Base-by-base conservation (phyloP, 805 yeast genomes). In the Wickerhamomyces xylosicus region DNA sequence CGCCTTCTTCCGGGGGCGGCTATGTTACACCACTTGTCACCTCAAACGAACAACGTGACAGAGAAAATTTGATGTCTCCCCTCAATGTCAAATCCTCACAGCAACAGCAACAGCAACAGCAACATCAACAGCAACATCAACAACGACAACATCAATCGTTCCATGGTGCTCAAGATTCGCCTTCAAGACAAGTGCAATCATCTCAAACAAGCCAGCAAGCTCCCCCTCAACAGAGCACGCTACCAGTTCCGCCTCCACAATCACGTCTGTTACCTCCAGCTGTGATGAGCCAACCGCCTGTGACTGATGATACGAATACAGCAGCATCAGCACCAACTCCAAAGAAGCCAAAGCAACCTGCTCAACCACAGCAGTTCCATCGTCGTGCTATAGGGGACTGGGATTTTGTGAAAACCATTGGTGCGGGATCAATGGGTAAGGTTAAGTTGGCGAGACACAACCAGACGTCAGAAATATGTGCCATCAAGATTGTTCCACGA, bases 351-450 rank as follows among this genome's bases (percentile, higher is more conserved):
- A 52, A 41, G 41, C 45, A 46, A 37, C 46, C 40, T 29, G 37
- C 47, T 0, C 64, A 58, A 32, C 47, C 49, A 7, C 40, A 40
- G 37, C 52, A 49, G 48, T 83, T 84, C 49, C 90, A 87, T 57
- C 75, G 97, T 47, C 82, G 81, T 42, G 72, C 95, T 4, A 81
- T 90, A 39, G 98, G 97, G 13, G 96, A 92, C 47, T 90, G 98
- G 98, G 95, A 85, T 50, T 89, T 90, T 50, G 71, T 85, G 41
- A 86, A 86, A 60, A 87, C 96, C 2, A 84, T 92, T 35, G 99
- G 99, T 33, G 95, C 97, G 2, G 98, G 99, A 3, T 86, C 96
- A 0, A 92, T 92, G 98, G 99, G 99, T 42, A 94, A 90, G 59
- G 99, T 92, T 37, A 92, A 92, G 62, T 67, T 92, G 31, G 97